Conservation (phyloP, 2,329 filamentous ascomycete species). For the Penicillium sp. region DNA sequence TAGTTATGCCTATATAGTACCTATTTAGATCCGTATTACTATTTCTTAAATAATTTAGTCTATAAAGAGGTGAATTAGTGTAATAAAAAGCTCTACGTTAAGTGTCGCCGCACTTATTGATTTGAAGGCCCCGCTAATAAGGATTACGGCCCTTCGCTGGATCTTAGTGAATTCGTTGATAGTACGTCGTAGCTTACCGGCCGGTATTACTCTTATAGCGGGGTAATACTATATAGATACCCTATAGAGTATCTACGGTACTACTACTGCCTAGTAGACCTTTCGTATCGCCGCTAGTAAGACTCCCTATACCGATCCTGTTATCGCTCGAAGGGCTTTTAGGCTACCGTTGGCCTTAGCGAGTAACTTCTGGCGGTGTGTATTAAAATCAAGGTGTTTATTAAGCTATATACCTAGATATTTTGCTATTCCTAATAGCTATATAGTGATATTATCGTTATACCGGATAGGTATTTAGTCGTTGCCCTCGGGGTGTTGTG, state of each 20-base stretch:
- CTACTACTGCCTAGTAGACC: slow-evolving; percentile 2
- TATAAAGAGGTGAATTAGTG: not conserved
- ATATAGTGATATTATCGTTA: not conserved
- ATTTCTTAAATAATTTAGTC: not conserved
- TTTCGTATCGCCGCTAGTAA: not conserved
- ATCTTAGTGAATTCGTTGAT: not conserved
- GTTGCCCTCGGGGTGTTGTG: not conserved
- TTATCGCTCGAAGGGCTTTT: slow-evolving; percentile 3
- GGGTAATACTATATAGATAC: not conserved
- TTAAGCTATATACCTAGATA: slow-evolving; percentile 17
- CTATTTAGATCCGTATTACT: not conserved
- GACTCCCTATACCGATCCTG: slow-evolving; percentile 1
- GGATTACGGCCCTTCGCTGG: too few relatives aligned
- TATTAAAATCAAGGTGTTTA: not conserved
- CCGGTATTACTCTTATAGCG: not conserved
- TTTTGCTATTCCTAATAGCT: not conserved
- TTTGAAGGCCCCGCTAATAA: not conserved
- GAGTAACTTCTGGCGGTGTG: slow-evolving; percentile 1
- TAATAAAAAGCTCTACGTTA: not conserved
- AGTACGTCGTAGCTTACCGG: not conserved
- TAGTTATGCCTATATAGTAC: not conserved
- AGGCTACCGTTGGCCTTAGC: slow-evolving; percentile 10
- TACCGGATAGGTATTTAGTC: not conserved
- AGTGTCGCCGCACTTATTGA: not conserved
- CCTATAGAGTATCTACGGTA: not conserved